Evolutionary conservation across 352 stramenopile species (phyloP).

Genomic region (Globisporangium paroecandrum): DNA sequence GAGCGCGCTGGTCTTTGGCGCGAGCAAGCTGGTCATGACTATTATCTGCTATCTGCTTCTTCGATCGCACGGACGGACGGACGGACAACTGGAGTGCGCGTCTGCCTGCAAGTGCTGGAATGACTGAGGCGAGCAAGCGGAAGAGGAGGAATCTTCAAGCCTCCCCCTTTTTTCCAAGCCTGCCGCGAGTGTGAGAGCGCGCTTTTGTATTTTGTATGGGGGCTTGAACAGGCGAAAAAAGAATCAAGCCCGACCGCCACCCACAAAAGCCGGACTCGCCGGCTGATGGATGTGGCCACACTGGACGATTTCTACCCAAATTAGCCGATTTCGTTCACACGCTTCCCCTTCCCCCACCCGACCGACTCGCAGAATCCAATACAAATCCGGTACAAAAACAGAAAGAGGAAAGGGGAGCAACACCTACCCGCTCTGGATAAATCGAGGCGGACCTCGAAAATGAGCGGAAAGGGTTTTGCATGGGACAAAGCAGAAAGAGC

Average conservation of each 20-base stretch:
- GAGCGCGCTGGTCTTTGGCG: conserved; percentile 24
- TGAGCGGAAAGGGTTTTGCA: neutral
- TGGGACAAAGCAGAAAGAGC: neutral
- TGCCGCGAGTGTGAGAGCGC: neutral
- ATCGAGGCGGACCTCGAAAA: neutral
- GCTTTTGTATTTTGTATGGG: conserved; percentile 4
- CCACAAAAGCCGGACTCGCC: conserved; percentile 11
- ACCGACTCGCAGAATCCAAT: conserved; percentile 5
- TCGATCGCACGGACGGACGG: neutral
- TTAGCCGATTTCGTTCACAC: neutral
- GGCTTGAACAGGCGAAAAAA: conserved; percentile 2
- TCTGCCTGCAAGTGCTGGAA: conserved; percentile 16
- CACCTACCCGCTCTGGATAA: neutral
- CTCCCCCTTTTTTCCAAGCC: neutral
- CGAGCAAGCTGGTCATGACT: conserved; percentile 40
- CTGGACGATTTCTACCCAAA: neutral
- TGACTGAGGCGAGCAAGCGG: neutral
- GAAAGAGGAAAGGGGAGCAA: neutral
- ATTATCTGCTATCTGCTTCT: neutral
- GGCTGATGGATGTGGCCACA: conserved; percentile 20
- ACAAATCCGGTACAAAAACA: neutral
- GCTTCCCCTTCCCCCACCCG: neutral
- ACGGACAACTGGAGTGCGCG: neutral
- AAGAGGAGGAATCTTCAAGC: conserved; percentile 1
- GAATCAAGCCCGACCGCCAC: conserved; percentile 8